Evolutionary conservation across 2,329 filamentous ascomycete genomes (phyloP), one percentile per base, ranked within the genome.

Genomic region (Aspergillus awamori): DNA sequence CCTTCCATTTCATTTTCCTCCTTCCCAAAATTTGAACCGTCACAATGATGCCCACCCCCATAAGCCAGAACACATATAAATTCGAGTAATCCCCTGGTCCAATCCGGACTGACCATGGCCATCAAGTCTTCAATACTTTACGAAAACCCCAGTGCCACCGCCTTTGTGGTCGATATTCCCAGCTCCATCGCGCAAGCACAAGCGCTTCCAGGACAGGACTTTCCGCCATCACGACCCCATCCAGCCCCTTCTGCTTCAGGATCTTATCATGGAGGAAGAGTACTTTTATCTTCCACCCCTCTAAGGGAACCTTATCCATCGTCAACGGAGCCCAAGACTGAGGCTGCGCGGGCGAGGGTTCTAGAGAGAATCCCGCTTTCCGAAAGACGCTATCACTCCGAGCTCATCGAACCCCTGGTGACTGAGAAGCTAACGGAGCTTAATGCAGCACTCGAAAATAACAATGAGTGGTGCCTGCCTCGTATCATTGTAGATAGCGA

Each of bases 141-240:
- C 70, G 79, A 83, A 61, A 84, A 82, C 62, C 54, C 67, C 1
- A 68, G 76, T 4, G 61, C 72, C 7, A 80, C 79, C 5, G 68
- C 83, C 33, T 81, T 81, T 15, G 72, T 89, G 20, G 67, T 89
- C 30, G 86, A 89, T 67, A 82, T 87, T 8, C 86, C 87, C 2
- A 71, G 70, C 5, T 88, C 86, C 1, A 86, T 89, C 58, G 77
- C 80, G 17, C 67, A 77, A 6, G 84, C 83, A 5, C 86, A 88
- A 72, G 75, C 74, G 20, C 70, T 72, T 47, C 62, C 62, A 20
- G 53, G 64, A 43, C 58, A 53, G 20, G 43, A n/a, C 33, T 55
- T 53, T 36, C 30, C 57, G 13, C 20, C 38, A 33, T 39, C 51
- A 24, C 33, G 2, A 36, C 51, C 28, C 39, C 20, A 36, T 57